These are phyloP conservation scores for Prillingera fragicola DNA, from an alignment of 1,284 basidiomycete genomes.

Conservation along the genomic window DNA sequence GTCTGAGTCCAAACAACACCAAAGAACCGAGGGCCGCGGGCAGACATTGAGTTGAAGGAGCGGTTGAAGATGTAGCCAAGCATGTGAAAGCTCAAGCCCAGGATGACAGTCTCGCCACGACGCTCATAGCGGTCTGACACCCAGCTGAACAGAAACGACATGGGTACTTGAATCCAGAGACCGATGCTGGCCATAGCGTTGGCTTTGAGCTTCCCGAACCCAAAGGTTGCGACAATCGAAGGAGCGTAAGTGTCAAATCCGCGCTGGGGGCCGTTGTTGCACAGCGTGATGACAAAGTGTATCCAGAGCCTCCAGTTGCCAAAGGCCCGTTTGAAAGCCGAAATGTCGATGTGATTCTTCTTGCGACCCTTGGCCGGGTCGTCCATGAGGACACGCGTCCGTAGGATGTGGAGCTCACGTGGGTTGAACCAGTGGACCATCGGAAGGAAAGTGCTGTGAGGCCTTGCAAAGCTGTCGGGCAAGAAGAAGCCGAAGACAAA, in stretches of 20 bases:
- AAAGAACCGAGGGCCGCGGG: slow-evolving; percentile 22
- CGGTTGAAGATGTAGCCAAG: slow-evolving; percentile 30
- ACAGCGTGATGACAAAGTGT: slow-evolving; percentile 33
- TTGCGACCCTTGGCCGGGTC: slow-evolving; percentile 36
- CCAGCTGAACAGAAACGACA: slow-evolving; percentile 23
- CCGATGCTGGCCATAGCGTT: slow-evolving; percentile 35
- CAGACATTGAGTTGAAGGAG: slow-evolving; percentile 18
- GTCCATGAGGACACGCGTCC: slow-evolving; percentile 28
- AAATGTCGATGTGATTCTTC: slow-evolving; percentile 22
- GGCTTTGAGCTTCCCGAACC: slow-evolving; percentile 23
- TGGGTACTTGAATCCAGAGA: slow-evolving; percentile 32
- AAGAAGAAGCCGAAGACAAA: slow-evolving; percentile 31
- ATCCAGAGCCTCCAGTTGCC: slow-evolving; percentile 26
- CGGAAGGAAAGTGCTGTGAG: slow-evolving; percentile 27
- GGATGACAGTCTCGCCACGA: slow-evolving; percentile 25
- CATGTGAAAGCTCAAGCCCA: slow-evolving; percentile 23
- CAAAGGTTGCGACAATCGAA: slow-evolving; percentile 32
- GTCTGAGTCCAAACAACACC: slow-evolving; percentile 29
- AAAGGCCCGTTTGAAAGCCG: slow-evolving; percentile 22
- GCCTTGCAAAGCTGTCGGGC: slow-evolving; percentile 25
- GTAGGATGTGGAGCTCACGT: slow-evolving; percentile 35
- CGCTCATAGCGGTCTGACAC: slow-evolving; percentile 30
- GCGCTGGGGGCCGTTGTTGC: slow-evolving; percentile 31
- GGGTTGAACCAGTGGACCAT: slow-evolving; percentile 22
- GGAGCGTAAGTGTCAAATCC: slow-evolving; percentile 35